These are phyloP conservation scores for Sphaerulina musiva DNA, from an alignment of 2,329 filamentous ascomycete species.

Conservation along the genomic window DNA sequence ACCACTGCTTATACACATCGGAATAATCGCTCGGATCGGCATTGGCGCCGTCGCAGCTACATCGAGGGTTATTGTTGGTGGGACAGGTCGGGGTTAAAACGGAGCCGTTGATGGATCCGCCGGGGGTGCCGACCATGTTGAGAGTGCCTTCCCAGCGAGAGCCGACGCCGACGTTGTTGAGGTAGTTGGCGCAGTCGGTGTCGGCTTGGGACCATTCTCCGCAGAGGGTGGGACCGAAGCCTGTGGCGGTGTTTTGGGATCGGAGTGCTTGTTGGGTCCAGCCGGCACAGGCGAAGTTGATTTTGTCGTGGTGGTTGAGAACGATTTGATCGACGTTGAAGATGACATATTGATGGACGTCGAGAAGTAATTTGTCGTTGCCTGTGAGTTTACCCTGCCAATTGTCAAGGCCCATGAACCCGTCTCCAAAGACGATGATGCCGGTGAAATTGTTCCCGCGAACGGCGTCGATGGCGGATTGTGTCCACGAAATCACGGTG, in stretches of 20 bases:
- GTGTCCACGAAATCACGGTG: constrained; percentile 73
- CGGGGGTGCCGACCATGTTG: constrained; percentile 44
- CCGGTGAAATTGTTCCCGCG: constrained; percentile 67
- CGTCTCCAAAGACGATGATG: constrained; percentile 82
- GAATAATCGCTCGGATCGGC: constrained; percentile 63
- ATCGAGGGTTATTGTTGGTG: constrained; percentile 52
- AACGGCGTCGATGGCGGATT: constrained; percentile 63
- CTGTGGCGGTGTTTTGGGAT: constrained; percentile 65
- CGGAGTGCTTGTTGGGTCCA: constrained; percentile 75
- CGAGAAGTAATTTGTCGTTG: constrained; percentile 70
- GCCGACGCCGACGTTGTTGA: constrained; percentile 85
- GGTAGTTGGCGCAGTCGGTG: constrained; percentile 79
- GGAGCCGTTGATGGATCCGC: constrained; percentile 52
- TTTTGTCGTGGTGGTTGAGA: constrained; percentile 73
- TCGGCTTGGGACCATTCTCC: constrained; percentile 98
- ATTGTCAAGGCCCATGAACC: constrained; percentile 82
- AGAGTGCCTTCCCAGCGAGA: constrained; percentile 89
- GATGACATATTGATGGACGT: constrained; percentile 97
- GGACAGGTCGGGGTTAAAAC: constrained; percentile 72
- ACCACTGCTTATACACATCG: constrained; percentile 71
- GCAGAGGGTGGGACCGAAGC: constrained; percentile 88
- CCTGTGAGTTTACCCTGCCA: constrained; percentile 79
- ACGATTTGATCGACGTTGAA: constrained; percentile 87
- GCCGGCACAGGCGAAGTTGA: constrained; percentile 77
- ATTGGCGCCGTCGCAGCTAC: constrained; percentile 71